Base-by-base conservation (phyloP, 2,329 filamentous ascomycete species). In the Diplodia corticola region DNA sequence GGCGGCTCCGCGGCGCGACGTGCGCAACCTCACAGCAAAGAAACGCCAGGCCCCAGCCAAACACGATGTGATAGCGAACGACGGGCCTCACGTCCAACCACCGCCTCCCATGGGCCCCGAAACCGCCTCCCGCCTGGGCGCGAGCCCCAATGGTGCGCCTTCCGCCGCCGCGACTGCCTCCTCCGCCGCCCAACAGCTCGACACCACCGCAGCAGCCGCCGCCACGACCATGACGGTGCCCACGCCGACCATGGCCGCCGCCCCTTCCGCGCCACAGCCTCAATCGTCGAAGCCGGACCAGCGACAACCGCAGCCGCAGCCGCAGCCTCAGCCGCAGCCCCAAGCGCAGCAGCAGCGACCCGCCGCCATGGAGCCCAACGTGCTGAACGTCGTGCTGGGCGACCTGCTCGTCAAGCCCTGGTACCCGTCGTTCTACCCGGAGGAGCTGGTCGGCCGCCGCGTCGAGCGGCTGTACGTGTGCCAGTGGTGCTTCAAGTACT, bases 401-500 rank as follows among this genome's bases (percentile, higher is more conserved):
- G 88, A 93, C 72, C 83, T 95, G 35, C 88, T 89, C 72, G 96
- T 97, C 80, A 88, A 89, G 72, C 91, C 93, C 2, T 97, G 93
- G 93, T 97, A 95, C 77, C 92, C 93, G 7, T 96, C 92, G 17
- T 95, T 93, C 77, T 97, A 97, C 77, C 80, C 88, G 5, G 82
- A 96, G 86, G 82, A 93, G 70, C 73, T 83, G 6, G 76, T 83
- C 13, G 80, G 80, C 33, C 70, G 77, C 60, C 37, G 50, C 28
- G 71, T 78, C 15, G 80, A 83, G 28, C 74, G 88, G 65, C 81
- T 98, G 7, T 96, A 93, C 72, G 91, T 98, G 37, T 99, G 95
- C 75, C 90, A 91, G 37, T 90, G 88, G 83, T 99, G 95, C 81
- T 98, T 98, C 83, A 94, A 93, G 75, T 99, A 99, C 78, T 90